Evolutionary conservation across 495 filamentous ascomycete genomes (phyloP).

Genomic region (Sordaria brevicollis): DNA sequence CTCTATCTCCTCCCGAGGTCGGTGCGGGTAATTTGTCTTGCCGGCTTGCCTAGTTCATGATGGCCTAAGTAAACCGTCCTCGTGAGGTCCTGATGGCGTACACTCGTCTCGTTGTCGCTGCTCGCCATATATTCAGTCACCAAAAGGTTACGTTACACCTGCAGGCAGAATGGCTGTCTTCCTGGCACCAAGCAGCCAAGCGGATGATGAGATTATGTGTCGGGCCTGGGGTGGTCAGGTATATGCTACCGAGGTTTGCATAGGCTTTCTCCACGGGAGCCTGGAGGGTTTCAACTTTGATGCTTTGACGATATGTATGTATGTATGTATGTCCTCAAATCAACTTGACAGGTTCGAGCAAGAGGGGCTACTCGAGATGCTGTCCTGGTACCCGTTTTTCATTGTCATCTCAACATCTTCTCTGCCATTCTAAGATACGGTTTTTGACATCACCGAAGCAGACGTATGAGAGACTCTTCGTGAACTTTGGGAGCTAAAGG

Average conservation of each 20-base stretch:
- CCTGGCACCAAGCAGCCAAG: neutral
- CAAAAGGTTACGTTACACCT: neutral
- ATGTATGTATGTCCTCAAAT: neutral
- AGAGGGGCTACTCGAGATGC: neutral
- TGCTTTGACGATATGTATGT: neutral
- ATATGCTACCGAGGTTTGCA: neutral
- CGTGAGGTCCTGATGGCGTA: neutral
- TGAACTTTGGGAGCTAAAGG: too few species aligned
- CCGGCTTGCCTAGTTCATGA: neutral
- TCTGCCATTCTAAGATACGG: neutral
- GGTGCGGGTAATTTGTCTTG: neutral
- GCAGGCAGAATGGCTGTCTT: neutral
- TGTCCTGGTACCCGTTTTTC: neutral
- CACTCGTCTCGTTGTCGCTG: neutral
- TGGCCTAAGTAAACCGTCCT: neutral
- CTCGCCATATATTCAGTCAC: neutral
- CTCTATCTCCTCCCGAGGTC: neutral
- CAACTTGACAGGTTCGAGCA: neutral
- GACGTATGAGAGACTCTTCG: neutral
- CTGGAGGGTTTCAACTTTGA: neutral
- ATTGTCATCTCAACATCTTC: neutral
- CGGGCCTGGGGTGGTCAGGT: neutral
- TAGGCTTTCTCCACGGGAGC: neutral
- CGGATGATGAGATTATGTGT: neutral
- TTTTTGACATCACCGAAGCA: neutral